Conservation (phyloP, 1,139 yeast species). For the Suhomyces bribrorum region DNA sequence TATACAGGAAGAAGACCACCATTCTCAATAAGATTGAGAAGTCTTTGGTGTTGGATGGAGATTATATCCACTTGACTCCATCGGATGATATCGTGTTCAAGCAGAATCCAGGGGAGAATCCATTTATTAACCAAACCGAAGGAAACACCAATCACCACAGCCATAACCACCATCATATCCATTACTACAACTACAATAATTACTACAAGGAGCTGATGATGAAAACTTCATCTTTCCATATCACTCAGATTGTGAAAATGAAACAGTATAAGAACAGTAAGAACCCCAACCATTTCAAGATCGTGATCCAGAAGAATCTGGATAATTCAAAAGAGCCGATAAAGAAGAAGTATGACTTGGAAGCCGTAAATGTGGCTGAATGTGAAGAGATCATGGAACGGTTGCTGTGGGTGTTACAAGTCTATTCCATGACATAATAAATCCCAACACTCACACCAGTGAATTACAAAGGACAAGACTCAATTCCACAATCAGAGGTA, state of each 20-base stretch:
- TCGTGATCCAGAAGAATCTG: slow-evolving; percentile 68
- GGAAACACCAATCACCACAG: slow-evolving; percentile 23
- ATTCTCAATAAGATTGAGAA: slow-evolving; percentile 81
- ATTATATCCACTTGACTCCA: slow-evolving; percentile 86
- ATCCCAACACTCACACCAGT: too few relatives aligned
- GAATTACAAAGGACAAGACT: too few relatives aligned
- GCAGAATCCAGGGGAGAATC: slow-evolving; percentile 46
- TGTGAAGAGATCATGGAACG: slow-evolving; percentile 76
- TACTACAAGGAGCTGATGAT: slow-evolving; percentile 48
- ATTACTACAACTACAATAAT: slow-evolving; percentile 56
- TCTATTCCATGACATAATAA: slow-evolving; percentile 39
- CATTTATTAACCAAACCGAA: slow-evolving; percentile 20
- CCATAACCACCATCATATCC: slow-evolving; percentile 37
- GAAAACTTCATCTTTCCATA: slow-evolving; percentile 86
- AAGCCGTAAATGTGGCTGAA: slow-evolving; percentile 63
- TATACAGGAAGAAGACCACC: slow-evolving; percentile 86
- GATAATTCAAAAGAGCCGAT: slow-evolving; percentile 30
- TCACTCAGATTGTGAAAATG: slow-evolving; percentile 72
- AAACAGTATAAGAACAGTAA: slow-evolving; percentile 69
- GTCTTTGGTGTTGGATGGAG: slow-evolving; percentile 87
- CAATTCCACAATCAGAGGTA: too few relatives aligned
- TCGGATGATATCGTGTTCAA: slow-evolving; percentile 58
- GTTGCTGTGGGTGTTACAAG: slow-evolving; percentile 53
- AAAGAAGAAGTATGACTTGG: slow-evolving; percentile 80
- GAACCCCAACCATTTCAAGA: slow-evolving; percentile 77